Conservation (phyloP, 129 eudicot genomes). For the Tagetes patula region DNA sequence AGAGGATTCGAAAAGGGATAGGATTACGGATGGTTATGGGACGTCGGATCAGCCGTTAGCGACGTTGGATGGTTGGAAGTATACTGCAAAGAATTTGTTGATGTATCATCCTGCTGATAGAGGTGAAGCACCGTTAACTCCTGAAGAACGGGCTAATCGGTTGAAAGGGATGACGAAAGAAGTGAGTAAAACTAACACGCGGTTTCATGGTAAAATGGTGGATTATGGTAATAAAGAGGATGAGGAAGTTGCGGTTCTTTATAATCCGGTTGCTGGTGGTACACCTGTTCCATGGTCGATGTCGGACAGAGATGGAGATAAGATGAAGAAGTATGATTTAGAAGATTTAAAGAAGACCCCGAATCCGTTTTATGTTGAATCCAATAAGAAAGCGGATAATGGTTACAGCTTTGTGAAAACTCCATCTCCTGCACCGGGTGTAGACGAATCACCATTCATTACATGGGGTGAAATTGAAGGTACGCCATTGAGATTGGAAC, state of each 20-base stretch:
- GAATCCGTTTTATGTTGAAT: conserved; percentile 65
- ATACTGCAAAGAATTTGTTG: conserved; percentile 74
- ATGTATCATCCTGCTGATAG: conserved; percentile 95
- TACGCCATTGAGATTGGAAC: conserved; percentile 80
- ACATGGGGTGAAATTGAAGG: conserved; percentile 99
- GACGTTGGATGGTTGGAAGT: conserved; percentile 82
- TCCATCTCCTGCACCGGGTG: conserved; percentile 99
- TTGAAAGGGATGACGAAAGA: conserved; percentile 75
- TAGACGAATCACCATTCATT: conserved; percentile 80
- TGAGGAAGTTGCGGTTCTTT: conserved; percentile 62
- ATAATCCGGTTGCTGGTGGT: conserved; percentile 65
- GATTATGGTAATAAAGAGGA: conserved; percentile 57
- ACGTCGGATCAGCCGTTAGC: conserved; percentile 84
- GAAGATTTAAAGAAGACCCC: conserved; percentile 88
- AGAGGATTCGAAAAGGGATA: conserved; percentile 64
- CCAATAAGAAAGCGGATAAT: conserved; percentile 73
- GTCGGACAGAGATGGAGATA: conserved; percentile 63
- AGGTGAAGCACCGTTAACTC: conserved; percentile 74
- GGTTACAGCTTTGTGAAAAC: conserved; percentile 84
- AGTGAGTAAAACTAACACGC: conserved; percentile 58
- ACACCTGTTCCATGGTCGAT: conserved; percentile 57
- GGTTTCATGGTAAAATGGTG: conserved; percentile 69
- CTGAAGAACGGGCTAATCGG: conserved; percentile 63
- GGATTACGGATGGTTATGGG: conserved; percentile 85
- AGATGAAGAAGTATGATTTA: conserved; percentile 73